Evolutionary conservation across 2,329 filamentous ascomycete species (phyloP).

Genomic region (Ophiocordyceps robertsii): DNA sequence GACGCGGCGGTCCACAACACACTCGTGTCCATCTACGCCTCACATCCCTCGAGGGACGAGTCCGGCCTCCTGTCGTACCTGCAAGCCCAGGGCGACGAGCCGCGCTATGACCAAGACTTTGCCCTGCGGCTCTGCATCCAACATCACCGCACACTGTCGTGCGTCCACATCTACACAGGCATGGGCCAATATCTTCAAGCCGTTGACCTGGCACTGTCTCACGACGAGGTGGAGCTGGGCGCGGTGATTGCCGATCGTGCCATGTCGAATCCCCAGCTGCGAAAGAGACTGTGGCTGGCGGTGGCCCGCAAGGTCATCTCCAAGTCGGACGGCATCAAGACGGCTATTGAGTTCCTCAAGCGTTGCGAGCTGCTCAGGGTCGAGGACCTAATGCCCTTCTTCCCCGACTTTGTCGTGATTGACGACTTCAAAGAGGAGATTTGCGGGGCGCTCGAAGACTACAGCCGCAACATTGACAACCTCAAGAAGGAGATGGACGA

Average conservation of each 20-base stretch:
- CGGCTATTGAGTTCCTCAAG: constrained; percentile 85
- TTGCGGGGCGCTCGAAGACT: constrained; percentile 83
- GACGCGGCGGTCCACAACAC: constrained; percentile 93
- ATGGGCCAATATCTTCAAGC: constrained; percentile 94
- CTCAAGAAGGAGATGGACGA: constrained; percentile 95
- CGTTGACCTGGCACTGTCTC: constrained; percentile 81
- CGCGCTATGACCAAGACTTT: constrained; percentile 88
- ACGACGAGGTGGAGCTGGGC: constrained; percentile 81
- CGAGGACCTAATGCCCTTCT: constrained; percentile 95
- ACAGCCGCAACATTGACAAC: constrained; percentile 77
- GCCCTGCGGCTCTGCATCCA: constrained; percentile 91
- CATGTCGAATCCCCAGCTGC: constrained; percentile 61
- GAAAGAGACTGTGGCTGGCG: constrained; percentile 91
- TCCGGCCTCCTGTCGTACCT: constrained; percentile 77
- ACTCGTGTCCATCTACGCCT: constrained; percentile 88
- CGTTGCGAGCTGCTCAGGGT: constrained; percentile 86
- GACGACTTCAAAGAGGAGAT: constrained; percentile 99
- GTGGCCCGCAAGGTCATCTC: constrained; percentile 91
- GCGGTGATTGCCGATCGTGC: constrained; percentile 79
- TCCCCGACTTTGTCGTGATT: constrained; percentile 96
- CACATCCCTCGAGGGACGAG: constrained; percentile 71
- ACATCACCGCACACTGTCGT: constrained; percentile 81
- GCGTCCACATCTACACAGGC: constrained; percentile 91
- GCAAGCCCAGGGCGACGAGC: constrained; percentile 76
- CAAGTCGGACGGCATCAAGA: constrained; percentile 75